These are phyloP conservation scores for Globisporangium acanthophoron DNA, from an alignment of 352 stramenopile species.

Conservation along the genomic window DNA sequence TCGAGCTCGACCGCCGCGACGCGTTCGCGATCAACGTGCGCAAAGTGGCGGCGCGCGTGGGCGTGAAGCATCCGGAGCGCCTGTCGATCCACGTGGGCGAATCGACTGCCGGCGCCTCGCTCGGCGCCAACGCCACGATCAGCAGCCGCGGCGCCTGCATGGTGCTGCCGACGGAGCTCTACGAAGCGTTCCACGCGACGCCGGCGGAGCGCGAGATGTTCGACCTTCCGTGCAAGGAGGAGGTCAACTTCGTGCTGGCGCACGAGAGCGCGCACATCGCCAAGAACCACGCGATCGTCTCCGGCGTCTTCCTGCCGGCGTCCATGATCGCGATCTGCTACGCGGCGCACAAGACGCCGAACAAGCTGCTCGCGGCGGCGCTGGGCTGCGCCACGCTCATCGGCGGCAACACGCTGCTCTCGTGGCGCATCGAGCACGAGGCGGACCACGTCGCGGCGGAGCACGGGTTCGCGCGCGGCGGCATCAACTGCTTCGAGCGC, in stretches of 20 bases:
- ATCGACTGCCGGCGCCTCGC: conserved; percentile 50
- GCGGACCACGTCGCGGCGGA: conserved; percentile 68
- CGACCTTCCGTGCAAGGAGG: conserved; percentile 56
- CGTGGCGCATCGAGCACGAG: conserved; percentile 78
- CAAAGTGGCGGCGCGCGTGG: conserved; percentile 48
- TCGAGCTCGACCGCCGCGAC: conserved; percentile 48
- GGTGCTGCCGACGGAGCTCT: conserved; percentile 72
- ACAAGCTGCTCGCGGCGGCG: conserved; percentile 59
- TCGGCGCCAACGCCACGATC: conserved; percentile 63
- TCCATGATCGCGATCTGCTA: conserved; percentile 54
- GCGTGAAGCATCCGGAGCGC: conserved; percentile 59
- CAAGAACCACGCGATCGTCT: conserved; percentile 74
- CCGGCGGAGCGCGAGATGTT: conserved; percentile 36
- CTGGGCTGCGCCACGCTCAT: conserved; percentile 40
- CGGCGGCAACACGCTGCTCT: conserved; percentile 57
- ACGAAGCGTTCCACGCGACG: conserved; percentile 70
- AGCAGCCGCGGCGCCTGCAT: conserved; percentile 49
- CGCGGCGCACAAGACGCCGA: conserved; percentile 60
- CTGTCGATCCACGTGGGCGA: conserved; percentile 65
- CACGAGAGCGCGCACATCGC: conserved; percentile 81
- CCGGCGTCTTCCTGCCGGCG: conserved; percentile 45
- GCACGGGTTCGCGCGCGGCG: conserved; percentile 56
- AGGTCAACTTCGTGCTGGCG: conserved; percentile 81
- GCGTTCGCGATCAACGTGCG: conserved; percentile 63
- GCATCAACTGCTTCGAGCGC: conserved; percentile 73